phyloP scores from a whole-genome alignment of 1,284 basidiomycete genomes.

The Uromyces viciae-fabae region DNA sequence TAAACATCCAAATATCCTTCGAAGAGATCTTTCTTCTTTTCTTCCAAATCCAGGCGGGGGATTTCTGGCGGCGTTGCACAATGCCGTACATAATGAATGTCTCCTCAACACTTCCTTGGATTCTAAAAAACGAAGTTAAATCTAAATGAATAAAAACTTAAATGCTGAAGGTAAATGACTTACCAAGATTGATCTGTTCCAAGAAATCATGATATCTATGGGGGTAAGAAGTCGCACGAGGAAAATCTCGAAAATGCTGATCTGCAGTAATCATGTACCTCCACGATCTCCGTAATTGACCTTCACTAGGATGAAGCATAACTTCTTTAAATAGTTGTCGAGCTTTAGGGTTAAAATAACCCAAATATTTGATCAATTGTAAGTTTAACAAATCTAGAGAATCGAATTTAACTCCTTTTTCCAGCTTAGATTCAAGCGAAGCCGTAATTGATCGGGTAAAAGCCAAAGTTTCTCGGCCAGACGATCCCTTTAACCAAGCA shows the following conservation, averaged over 20 bases:
- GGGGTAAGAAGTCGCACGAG: constrained; percentile 11
- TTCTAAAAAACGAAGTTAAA: too few species aligned
- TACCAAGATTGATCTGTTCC: constrained; percentile 25
- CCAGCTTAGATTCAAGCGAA: not conserved
- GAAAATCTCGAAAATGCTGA: constrained; percentile 19
- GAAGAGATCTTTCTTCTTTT: not conserved
- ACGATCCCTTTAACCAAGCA: not conserved
- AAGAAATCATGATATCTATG: constrained; percentile 26
- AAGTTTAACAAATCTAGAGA: not conserved
- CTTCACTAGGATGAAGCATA: not conserved
- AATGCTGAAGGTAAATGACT: not conserved
- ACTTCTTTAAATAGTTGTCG: constrained; percentile 15
- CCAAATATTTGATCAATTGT: constrained; percentile 25
- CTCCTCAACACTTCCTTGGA: not conserved
- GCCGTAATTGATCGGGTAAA: not conserved
- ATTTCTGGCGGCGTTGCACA: not conserved
- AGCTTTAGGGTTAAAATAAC: constrained; percentile 5
- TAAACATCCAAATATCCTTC: not conserved
- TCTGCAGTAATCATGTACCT: constrained; percentile 16
- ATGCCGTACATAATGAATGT: not conserved
- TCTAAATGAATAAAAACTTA: too few species aligned
- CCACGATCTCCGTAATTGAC: not conserved
- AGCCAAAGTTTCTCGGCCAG: too few species aligned
- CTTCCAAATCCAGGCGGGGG: not conserved
- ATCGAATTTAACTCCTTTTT: not conserved